Base-by-base conservation (phyloP, 2,329 filamentous ascomycete species). In the Diaporthe sp. region DNA sequence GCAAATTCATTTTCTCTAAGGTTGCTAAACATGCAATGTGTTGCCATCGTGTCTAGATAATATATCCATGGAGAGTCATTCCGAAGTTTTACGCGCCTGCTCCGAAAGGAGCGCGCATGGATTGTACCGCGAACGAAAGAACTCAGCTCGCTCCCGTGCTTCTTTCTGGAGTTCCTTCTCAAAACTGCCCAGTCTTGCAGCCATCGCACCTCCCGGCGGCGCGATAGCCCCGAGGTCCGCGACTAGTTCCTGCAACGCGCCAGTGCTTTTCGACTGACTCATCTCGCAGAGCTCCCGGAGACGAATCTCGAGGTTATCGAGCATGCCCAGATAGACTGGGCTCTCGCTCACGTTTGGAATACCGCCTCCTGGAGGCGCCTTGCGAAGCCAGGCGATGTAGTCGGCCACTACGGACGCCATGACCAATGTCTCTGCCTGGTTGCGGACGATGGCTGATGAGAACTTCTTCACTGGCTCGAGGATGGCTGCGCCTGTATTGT, bases 381-480 rank as follows among this genome's bases (percentile, higher is more conserved):
- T 65, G 6, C 59, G 59, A 5, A 65, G 59, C 59, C 59, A 65
- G 10, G 59, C 59, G 2, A 65, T 65, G 42, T 65, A 65, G 39
- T 65, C 59, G 10, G 59, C 59, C 4, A 65, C 59, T 5, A 65
- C 59, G 10, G 59, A 50, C 27, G 59, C 27, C 27, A 65, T 35
- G 8, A 65, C 42, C 27, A n/a, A 9, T 27, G 39, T 27, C 39
- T 47, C 59, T 19, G 59, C 59, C 42, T 65, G 59, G 42, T 8
- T 50, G 19, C 30, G 59, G 59, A 65, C 50, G 17, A 65, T 50
- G 5, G 59, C 39, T 15, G 59, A 65, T 19, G 59, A 25, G 12
- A 65, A 50, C 3, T 2, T 65, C 6, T 42, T 65, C 1, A 65
- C 19, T 13, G 59, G 59, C 2, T 32, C 42, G 0, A 65, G 42